Evolutionary conservation across 768 basidiomycete species (phyloP), one percentile per base, ranked within the genome.

Genomic region (Leucocoprinus sp.): DNA sequence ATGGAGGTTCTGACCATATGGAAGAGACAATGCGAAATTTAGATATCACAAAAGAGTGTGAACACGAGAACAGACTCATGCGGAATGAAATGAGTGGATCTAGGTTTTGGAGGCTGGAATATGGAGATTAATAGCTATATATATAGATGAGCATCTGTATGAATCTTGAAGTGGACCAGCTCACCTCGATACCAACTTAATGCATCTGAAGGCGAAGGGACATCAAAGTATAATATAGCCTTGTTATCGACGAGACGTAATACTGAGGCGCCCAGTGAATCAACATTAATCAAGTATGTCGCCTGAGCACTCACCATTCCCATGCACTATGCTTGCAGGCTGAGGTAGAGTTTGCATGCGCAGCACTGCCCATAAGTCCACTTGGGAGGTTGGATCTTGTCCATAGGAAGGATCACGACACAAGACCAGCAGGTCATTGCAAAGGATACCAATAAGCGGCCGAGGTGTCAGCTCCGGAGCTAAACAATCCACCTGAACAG

Each of bases 311-410:
- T 35, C 11, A 86, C 88, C 78, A 60, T 86, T 92, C 33, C 87
- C 88, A 59, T 92, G 84, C 19, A 90, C 85, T 46, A 93, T 87
- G 52, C 84, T 90, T 14, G 89, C 91, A 4, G 89, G 92, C 56
- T 93, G 89, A 4, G 84, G 82, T 35, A 92, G 60, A 0, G 93
- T 95, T 62, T 93, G 91, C 91, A 99, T 92, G 34, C 95, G 75
- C 50, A 98, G 66, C 24, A 97, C 95, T 26, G 93, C 93, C 85
- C 91, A 97, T n/a, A 98, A 71, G 58, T 98, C 93, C 23, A 97
- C 91, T 18, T 59, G 64, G 3, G 78, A 81, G 37, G 70, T 67
- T 18, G 78, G 80, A 52, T 95, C 93, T 52, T 76, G 75, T 36
- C 87, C 88, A 31, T 82, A 81, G 8, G 84, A 80, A 8, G 88